Conservation (phyloP, 106 monocot genomes). For the Platanthera zijinensis region DNA sequence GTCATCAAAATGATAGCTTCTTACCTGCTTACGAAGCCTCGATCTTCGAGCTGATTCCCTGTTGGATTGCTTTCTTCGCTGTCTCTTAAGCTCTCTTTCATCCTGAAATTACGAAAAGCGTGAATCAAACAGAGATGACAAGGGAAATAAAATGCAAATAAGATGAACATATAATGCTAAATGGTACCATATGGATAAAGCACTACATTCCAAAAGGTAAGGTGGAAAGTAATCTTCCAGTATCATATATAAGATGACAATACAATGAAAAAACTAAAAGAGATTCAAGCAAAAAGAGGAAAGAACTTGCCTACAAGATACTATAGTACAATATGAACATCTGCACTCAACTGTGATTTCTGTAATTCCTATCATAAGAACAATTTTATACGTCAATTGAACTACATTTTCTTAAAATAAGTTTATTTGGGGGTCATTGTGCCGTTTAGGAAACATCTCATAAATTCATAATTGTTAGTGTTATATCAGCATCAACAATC, state of each 20-base stretch:
- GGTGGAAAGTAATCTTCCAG: background rate
- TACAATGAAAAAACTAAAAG: background rate
- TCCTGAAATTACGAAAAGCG: conserved; percentile 26
- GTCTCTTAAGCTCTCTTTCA: conserved; percentile 69
- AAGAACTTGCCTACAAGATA: background rate
- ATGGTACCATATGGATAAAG: background rate
- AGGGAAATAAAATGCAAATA: background rate
- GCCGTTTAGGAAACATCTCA: background rate
- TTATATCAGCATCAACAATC: background rate
- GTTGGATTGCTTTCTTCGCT: conserved; percentile 73
- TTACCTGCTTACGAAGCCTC: conserved; percentile 71
- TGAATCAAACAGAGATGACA: background rate
- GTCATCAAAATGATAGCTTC: background rate
- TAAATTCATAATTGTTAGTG: background rate
- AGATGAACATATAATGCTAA: background rate
- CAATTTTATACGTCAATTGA: background rate
- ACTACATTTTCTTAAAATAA: background rate
- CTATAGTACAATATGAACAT: background rate
- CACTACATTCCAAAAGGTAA: background rate
- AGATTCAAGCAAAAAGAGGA: background rate
- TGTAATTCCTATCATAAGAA: background rate
- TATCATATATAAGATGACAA: background rate
- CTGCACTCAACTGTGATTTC: background rate
- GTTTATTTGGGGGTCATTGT: background rate
- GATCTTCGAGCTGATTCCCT: conserved; percentile 77